These are phyloP conservation scores for Lentinula sp. DNA, from an alignment of 768 basidiomycete genomes.

Conservation along the genomic window DNA sequence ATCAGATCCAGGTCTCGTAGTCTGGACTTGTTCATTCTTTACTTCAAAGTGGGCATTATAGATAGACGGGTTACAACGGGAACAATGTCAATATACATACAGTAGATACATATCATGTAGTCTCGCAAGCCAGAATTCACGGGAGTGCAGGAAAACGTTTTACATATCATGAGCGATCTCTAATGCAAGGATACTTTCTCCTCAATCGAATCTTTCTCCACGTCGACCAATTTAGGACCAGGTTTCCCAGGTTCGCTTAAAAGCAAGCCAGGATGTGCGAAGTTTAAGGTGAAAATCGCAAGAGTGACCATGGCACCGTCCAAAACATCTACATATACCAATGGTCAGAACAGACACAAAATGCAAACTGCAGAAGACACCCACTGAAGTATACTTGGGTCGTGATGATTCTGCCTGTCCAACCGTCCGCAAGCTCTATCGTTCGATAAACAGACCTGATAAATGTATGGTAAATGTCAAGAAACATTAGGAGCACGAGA, in stretches of 20 bases:
- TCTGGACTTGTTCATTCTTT: not conserved
- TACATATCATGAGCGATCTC: too few species aligned
- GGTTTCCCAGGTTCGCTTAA: not conserved
- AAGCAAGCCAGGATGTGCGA: constrained; percentile 15
- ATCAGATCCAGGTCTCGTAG: not conserved
- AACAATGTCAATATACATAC: too few species aligned
- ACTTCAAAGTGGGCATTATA: not conserved
- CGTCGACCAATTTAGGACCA: not conserved
- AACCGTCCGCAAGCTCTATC: constrained; percentile 34
- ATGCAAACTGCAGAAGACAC: constrained; percentile 9
- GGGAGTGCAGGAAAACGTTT: too few species aligned
- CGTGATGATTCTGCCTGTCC: constrained; percentile 31
- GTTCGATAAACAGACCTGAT: constrained; percentile 36
- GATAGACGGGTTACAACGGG: not conserved
- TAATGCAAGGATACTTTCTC: not conserved
- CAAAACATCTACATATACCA: constrained; percentile 12
- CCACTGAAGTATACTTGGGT: constrained; percentile 34
- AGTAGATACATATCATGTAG: too few species aligned
- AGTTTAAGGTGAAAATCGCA: constrained; percentile 14
- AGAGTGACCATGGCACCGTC: constrained; percentile 17
- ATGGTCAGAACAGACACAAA: not conserved
- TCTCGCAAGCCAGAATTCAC: too few species aligned
- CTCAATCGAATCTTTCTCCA: not conserved
- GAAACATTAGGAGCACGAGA: not conserved
- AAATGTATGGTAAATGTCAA: too few species aligned